Evolutionary conservation across 345 rosid species (phyloP).

Genomic region (Murraya paniculata): DNA sequence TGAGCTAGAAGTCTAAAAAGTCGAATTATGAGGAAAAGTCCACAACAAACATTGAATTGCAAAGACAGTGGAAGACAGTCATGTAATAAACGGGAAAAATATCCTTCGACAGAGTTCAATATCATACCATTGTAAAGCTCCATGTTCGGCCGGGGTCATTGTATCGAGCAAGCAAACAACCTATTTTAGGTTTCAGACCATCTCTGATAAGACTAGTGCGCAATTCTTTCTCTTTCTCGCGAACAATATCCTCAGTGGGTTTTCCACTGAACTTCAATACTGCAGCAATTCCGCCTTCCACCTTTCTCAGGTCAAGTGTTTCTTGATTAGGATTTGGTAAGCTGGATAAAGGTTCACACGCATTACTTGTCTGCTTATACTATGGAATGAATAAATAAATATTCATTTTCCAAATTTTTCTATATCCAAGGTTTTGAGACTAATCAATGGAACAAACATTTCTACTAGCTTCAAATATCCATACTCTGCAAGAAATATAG

Average conservation of each 20-base stretch:
- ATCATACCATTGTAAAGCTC: conserved; percentile 66
- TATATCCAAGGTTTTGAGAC: background rate
- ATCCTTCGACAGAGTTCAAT: background rate
- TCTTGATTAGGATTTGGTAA: conserved; percentile 67
- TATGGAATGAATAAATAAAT: background rate
- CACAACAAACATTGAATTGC: background rate
- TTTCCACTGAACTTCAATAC: conserved; percentile 81
- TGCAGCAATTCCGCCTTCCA: conserved; percentile 76
- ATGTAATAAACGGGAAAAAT: background rate
- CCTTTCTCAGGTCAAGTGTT: conserved; percentile 54
- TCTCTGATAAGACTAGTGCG: conserved; percentile 51
- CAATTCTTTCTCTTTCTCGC: conserved; percentile 53
- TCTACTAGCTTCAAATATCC: background rate
- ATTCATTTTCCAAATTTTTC: background rate
- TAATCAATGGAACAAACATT: background rate
- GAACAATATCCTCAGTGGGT: conserved; percentile 62
- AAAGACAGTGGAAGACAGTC: background rate
- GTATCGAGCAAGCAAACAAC: conserved; percentile 85
- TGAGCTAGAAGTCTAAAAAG: background rate
- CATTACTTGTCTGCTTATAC: background rate
- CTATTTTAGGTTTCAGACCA: conserved; percentile 60
- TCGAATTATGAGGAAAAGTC: background rate
- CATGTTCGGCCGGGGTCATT: conserved; percentile 85
- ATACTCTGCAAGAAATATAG: background rate
- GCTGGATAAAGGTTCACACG: conserved; percentile 37